Percentiles rank a stretch among this genome's conserved stretches.
Evolutionary conservation across 805 yeast species (phyloP).

Genomic region (Candida cerambycidarum): DNA sequence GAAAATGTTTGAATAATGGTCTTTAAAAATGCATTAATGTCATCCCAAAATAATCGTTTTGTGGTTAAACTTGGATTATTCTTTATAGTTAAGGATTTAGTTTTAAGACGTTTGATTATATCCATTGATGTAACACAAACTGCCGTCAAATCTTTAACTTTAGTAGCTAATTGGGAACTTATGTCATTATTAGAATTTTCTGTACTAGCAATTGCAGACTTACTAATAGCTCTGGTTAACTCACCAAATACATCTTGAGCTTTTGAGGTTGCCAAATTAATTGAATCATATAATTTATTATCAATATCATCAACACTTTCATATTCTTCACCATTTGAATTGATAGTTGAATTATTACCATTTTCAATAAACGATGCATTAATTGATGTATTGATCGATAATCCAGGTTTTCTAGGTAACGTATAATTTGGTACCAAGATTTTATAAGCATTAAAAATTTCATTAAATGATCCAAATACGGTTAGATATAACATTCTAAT

Average conservation of each 20-base stretch:
- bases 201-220: conserved; percentile 56
- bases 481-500: conserved; percentile 63
- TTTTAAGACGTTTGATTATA: conserved; percentile 65
- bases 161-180: conserved; percentile 45
- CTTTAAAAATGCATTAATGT: conserved; percentile 75
- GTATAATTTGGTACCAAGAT: conserved; percentile 24
- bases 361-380: conserved; percentile 19
- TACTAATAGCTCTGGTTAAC: conserved; percentile 63
- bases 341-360: neutral
- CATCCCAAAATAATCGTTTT: conserved; percentile 77
- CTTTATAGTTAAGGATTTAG: conserved; percentile 51
- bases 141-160: conserved; percentile 72
- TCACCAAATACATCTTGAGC: conserved; percentile 81
- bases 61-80: conserved; percentile 49
- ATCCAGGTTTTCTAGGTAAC: conserved; percentile 9
- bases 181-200: conserved; percentile 18
- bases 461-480: conserved; percentile 62
- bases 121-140: conserved; percentile 82
- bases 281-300: conserved; percentile 62
- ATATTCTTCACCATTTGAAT: conserved; percentile 1
- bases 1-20: conserved; percentile 82
- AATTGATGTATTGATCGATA: conserved; percentile 23
- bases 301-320: conserved; percentile 53
- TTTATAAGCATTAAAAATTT: conserved; percentile 65
- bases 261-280: conserved; percentile 59